Evolutionary conservation across 352 stramenopile species (phyloP), one percentile per base, ranked within the genome.

Genomic region (Blastocystis sp.): DNA sequence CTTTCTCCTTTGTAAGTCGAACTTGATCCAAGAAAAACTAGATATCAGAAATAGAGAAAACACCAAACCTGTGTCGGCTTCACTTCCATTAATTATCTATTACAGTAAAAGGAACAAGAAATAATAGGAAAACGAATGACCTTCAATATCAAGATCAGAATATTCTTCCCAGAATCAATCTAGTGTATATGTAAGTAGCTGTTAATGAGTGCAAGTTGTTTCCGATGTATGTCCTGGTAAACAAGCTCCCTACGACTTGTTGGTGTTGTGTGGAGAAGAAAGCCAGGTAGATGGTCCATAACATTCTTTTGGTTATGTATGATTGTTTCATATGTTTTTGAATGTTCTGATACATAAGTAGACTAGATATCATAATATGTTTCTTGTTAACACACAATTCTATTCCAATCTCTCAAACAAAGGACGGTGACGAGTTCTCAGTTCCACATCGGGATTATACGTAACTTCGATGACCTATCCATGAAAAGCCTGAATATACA

Each of bases 391-490:
- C 14, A 80, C 27, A 80, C 69, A 80, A 5, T 37, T 63, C 24
- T 35, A 80, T 63, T 80, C 69, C 43, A 80, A 63, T 27, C 32
- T 35, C 24, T 35, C 37, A 51, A 77, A 77, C n/a, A 54, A 54
- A 35, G 37, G 2, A 77, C 3, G 54, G 24, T 80, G 69, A n/a
- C 39, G 69, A n/a, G 7, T 80, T 37, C 69, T 58, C 43, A 80
- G 39, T 54, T 80, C 69, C 39, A 59, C 51, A 21, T 80, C 69
- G 24, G 69, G 69, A 39, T 59, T n/a, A 43, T 80, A 80, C 0
- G 69, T 80, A n/a, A 80, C 69, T 39, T 59, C 69, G 21, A 80
- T 59, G 5, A 80, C 69, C 69, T 80, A 80, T 27, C 37, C n/a
- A 52, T 77, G 19, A 75, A 16, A 14, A 24, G 11, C 21, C 24